Evolutionary conservation across 108 stramenopile species (phyloP), one percentile per base, ranked within the genome.

Genomic region (Cafeteria roenbergensis): DNA sequence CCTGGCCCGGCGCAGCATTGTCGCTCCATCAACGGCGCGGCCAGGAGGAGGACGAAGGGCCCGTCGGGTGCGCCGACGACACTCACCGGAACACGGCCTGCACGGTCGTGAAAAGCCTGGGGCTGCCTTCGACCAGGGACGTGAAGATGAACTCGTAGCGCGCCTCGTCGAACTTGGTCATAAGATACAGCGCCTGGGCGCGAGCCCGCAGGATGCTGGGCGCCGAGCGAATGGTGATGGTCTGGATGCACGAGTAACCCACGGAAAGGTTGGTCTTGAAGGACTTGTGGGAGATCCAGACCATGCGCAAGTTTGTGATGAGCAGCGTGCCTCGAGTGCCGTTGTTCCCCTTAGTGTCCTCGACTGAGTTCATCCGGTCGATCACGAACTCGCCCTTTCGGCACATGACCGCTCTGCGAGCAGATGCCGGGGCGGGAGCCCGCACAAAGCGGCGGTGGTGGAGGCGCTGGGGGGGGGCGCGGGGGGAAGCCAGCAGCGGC

Each of bases 101-200:
- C 17, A 82, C 79, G 14, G 83, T 84, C 6, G 82, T 81, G 68
- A 84, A 84, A 0, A 84, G 33, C 0, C 82, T 69, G 28, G 83
- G 83, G 12, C 75, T 74, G 31, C 73, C 64, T 42, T 74, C 78
- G 22, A 84, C 82, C 17, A 84, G 73, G 30, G 68, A 71, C 20
- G 83, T 84, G 67, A 84, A 84, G 28, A 84, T 72, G 72, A 84
- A 84, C 63, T 84, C 83, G 54, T 79, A 84, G 42, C 76, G 54
- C 22, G 42, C 57, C 27, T 29, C 33, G 17, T 54, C 51, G 51
- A 64, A 75, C 60, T 76, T 76, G 51, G 76, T 64, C 66, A 75
- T 69, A 27, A 82, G 35, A 37, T 55, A 82, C 34, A 84, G 80
- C n/a, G 83, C 83, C 55, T 82, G 80, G 27, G 82, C 81, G 22